Evolutionary conservation across 129 eudicot genomes (phyloP).

Genomic region (Tanacetum coccineum): DNA sequence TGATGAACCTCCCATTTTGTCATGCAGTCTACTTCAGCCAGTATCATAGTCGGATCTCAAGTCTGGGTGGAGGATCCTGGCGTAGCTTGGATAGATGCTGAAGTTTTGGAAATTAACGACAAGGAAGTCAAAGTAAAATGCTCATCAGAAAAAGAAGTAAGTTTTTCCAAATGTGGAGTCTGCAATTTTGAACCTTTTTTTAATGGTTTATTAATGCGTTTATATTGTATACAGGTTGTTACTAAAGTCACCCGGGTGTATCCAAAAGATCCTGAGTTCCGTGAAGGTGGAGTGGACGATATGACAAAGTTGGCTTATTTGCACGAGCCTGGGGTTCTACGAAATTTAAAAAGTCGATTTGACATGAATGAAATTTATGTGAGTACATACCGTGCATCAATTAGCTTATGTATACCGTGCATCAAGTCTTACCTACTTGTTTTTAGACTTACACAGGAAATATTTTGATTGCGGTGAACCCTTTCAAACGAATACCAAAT

Average conservation of each 20-base stretch:
- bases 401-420: constrained; percentile 11
- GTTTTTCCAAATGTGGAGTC: constrained; percentile 22
- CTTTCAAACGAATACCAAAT: constrained; percentile 76
- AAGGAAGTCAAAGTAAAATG: constrained; percentile 52
- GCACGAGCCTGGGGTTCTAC: background rate
- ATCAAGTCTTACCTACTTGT: constrained; percentile 20
- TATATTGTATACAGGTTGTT: constrained; percentile 42
- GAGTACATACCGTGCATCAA: constrained; percentile 6
- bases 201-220: no score
- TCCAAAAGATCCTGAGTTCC: background rate
- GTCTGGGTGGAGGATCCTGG: constrained; percentile 91
- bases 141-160: constrained; percentile 59
- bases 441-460: constrained; percentile 88
- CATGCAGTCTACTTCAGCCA: constrained; percentile 49
- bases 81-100: constrained; percentile 87
- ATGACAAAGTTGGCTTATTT: background rate
- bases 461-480: constrained; percentile 90
- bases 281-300: background rate
- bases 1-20: background rate
- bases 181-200: no score
- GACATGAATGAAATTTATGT: background rate
- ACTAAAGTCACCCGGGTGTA: constrained; percentile 31
- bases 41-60: constrained; percentile 66
- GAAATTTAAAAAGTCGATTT: background rate
- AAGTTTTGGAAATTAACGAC: constrained; percentile 57